Base-by-base conservation (phyloP, 2,329 filamentous ascomycete species). In the Colletotrichum acutatum region DNA sequence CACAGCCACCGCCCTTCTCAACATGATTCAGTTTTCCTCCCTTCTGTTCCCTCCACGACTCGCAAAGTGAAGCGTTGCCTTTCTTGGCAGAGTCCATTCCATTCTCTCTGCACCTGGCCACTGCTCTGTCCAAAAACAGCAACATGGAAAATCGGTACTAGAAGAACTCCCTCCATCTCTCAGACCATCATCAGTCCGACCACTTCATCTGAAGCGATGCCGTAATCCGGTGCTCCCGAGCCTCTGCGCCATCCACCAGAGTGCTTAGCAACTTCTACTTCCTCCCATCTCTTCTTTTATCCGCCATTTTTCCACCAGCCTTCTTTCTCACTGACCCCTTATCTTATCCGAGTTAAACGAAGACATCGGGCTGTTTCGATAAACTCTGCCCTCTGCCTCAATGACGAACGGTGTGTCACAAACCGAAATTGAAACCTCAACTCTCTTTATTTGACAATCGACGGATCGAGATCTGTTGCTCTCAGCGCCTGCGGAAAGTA, bases 171-270 rank as follows among this genome's bases (percentile, higher is more conserved):
- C 6, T 49, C 32, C 16, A 30, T 37, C 22, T 7, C 37, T 8
- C 37, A 42, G 37, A 19, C 16, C 46, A 30, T 62, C 49, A 24
- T 68, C 57, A 49, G 64, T 71, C 64, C 57, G 64, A 68, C 64
- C 57, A 9, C 26, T 28, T 68, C 68, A 52, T 68, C 68, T 62
- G 64, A 71, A 71, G 52, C 14, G 14, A 30, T 37, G 42, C 60
- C 28, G n/a, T 22, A 53, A 24, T 11, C 46, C 64, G 63, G 64
- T 49, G 46, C 28, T 14, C 16, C 68, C 68, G 57, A 46, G n/a
- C 49, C n/a, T 22, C 12, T 49, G 42, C 24, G 42, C 16, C 16
- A 8, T 7, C 0, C 16, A 42, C 37, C 16, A 7, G 2, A 2
- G 56, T 56, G 22, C 37, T 42, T 8, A 16, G 8, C 28, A 9